phyloP scores from a whole-genome alignment of 352 stramenopile species.

The Phytophthora megakarya region DNA sequence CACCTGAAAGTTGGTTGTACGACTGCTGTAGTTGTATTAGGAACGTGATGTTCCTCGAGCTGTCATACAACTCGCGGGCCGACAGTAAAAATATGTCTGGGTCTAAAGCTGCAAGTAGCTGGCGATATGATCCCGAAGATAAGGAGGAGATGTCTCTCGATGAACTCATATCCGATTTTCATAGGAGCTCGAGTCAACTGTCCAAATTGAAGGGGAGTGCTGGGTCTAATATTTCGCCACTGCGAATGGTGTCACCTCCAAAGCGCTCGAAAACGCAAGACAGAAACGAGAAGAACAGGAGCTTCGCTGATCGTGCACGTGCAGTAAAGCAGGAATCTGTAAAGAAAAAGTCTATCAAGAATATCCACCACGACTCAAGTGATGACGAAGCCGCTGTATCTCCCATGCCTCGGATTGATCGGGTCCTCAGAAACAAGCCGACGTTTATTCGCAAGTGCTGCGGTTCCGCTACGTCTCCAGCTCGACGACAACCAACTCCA shows the following conservation, averaged over 20 bases:
- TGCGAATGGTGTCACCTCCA: conserved; percentile 12
- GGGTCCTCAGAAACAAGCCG: conserved; percentile 48
- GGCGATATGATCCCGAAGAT: conserved; percentile 12
- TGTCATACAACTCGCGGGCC: conserved; percentile 34
- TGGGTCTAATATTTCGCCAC: neutral
- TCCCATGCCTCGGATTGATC: conserved; percentile 56
- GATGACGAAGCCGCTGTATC: conserved; percentile 30
- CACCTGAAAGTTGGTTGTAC: neutral
- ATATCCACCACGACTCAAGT: conserved; percentile 4
- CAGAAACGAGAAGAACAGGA: conserved; percentile 1
- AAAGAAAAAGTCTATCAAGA: conserved; percentile 1
- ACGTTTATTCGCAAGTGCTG: conserved; percentile 33
- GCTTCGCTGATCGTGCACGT: conserved; percentile 6
- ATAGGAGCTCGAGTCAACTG: conserved; percentile 33
- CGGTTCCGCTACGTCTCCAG: neutral
- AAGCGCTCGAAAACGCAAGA: conserved; percentile 22
- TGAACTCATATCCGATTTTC: conserved; percentile 55
- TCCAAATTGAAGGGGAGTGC: conserved; percentile 1
- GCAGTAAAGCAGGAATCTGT: neutral
- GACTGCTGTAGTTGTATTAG: too few relatives aligned
- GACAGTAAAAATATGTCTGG: conserved; percentile 8
- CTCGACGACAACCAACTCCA: conserved; percentile 1
- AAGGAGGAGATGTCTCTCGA: conserved; percentile 44
- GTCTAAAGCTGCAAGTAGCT: conserved; percentile 2
- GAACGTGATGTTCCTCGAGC: conserved; percentile 31